These are phyloP conservation scores for Phialocephala sp. DNA, from an alignment of 2,329 filamentous ascomycete genomes.

Conservation along the genomic window DNA sequence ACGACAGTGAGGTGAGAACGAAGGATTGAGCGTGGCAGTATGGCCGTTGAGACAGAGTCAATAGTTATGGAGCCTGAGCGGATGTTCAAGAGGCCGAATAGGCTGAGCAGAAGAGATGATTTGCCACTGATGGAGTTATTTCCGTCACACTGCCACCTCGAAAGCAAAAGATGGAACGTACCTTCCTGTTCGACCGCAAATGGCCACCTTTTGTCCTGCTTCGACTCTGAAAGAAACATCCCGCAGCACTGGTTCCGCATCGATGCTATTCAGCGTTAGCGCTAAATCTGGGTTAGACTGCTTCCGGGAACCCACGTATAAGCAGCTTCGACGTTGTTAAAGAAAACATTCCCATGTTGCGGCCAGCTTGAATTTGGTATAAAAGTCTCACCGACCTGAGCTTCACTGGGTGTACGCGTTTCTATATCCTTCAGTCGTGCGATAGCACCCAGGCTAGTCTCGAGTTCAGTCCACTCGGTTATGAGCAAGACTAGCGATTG, in stretches of 20 bases:
- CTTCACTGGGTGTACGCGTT: slow-evolving; percentile 48
- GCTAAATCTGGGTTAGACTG: too few relatives aligned
- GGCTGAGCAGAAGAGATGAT: too few relatives aligned
- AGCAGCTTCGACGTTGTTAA: not conserved
- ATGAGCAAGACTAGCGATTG: slow-evolving; percentile 49
- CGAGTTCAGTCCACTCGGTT: slow-evolving; percentile 60
- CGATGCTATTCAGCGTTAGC: slow-evolving; percentile 27
- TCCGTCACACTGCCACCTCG: too few relatives aligned
- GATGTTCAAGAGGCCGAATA: too few relatives aligned
- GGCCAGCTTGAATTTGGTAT: slow-evolving; percentile 41
- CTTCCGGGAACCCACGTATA: slow-evolving; percentile 11
- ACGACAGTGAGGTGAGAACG: slow-evolving; percentile 49
- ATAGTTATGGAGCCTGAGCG: slow-evolving; percentile 46
- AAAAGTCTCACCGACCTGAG: slow-evolving; percentile 21
- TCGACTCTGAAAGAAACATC: slow-evolving; percentile 45
- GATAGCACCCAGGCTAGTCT: slow-evolving; percentile 63
- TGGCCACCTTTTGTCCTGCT: slow-evolving; percentile 53
- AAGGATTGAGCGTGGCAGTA: slow-evolving; percentile 46
- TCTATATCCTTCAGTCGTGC: slow-evolving; percentile 60
- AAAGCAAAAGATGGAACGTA: slow-evolving; percentile 41
- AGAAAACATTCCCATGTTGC: slow-evolving; percentile 32
- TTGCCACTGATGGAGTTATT: too few relatives aligned
- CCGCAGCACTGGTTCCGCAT: slow-evolving; percentile 20
- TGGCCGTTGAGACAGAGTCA: slow-evolving; percentile 49
- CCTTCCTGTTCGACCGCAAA: slow-evolving; percentile 52